Evolutionary conservation across 228 moss, liverwort and hornwort genomes (phyloP), one percentile per base, ranked within the genome.

Genomic region (Sphagnum fallax): DNA sequence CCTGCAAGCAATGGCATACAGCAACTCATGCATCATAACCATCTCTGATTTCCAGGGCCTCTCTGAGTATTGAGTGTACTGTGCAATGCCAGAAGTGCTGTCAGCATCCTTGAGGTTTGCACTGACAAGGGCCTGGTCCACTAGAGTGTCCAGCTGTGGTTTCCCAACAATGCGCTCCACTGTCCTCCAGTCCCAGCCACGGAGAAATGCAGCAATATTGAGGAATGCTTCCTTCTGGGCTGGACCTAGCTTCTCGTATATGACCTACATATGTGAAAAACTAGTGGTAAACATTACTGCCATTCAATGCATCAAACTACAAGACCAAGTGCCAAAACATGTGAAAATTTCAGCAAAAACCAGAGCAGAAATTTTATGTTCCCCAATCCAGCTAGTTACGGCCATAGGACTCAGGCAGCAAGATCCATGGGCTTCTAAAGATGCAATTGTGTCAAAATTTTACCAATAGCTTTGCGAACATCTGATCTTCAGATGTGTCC

Each of bases 131-230:
- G 89, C 83, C 70, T 91, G 89, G 73, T 82, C 89, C 52, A 82
- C 88, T 9, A 95, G 69, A 48, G 84, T 90, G 63, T 89, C 89
- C 65, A 95, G 75, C 51, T 91, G 90, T 14, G 92, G 85, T 60
- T 91, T 89, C 16, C 92, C 91, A 4, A 95, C 92, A 52, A 92
- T 87, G 1, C 92, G 92, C 79, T 92, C 95, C 18, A 95, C 95
- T 47, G 88, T 80, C 51, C 95, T 89, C 95, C 95, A 95, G 65
- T 95, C 95, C 95, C 95, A 95, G 0, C 95, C 95, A 57, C 95
- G 89, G 16, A 95, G 72, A 71, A 95, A 92, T 1, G 92, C 82
- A 12, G 95, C 83, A 65, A 95, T 95, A 65, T 95, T 92, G 70
- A 95, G 66, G 51, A 90, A 95, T 6, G 87, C 89, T 65, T 95